phyloP scores from a whole-genome alignment of 768 basidiomycete species.

The Hericium coralloides region DNA sequence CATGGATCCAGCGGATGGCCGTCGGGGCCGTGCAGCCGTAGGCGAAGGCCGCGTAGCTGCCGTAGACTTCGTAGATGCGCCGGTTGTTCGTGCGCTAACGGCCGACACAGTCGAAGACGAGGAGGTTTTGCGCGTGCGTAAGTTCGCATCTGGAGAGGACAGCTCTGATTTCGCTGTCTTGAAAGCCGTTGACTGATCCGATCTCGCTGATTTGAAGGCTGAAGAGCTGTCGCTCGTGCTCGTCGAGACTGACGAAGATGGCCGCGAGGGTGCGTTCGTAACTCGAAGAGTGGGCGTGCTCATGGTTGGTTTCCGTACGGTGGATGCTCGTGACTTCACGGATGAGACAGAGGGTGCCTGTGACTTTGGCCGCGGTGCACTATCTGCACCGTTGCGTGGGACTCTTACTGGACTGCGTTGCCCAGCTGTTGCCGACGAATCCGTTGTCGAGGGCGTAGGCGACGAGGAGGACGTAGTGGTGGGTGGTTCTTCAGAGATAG shows the following conservation, averaged over 20 bases:
- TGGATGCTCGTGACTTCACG: slow-evolving; percentile 28
- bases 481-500: slow-evolving; percentile 6
- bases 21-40: slow-evolving; percentile 9
- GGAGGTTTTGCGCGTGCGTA: slow-evolving; percentile 22
- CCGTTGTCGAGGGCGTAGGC: neutral
- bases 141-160: slow-evolving; percentile 23
- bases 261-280: slow-evolving; percentile 16
- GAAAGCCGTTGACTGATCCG: slow-evolving; percentile 24
- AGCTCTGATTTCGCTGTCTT: slow-evolving; percentile 34
- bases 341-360: slow-evolving; percentile 29
- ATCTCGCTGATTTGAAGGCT: slow-evolving; percentile 37
- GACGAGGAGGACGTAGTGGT: neutral
- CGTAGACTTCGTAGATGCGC: slow-evolving; percentile 9
- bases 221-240: slow-evolving; percentile 28
- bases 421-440: neutral
- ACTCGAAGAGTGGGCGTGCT: slow-evolving; percentile 11
- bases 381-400: slow-evolving; percentile 6
- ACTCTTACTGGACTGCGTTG: slow-evolving; percentile 2
- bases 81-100: slow-evolving; percentile 16
- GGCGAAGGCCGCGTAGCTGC: too few species aligned
- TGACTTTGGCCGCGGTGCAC: slow-evolving; percentile 12
- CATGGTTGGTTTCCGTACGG: slow-evolving; percentile 23
- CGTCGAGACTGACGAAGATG: slow-evolving; percentile 15
- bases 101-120: slow-evolving; percentile 25
- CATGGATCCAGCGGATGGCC: slow-evolving; percentile 8